A percentile compares a stretch with the other conserved stretches of the same genome.
These are phyloP conservation scores for Cystoisospora suis DNA, from an alignment of 169 alveolate genomes.

Conservation along the genomic window DNA sequence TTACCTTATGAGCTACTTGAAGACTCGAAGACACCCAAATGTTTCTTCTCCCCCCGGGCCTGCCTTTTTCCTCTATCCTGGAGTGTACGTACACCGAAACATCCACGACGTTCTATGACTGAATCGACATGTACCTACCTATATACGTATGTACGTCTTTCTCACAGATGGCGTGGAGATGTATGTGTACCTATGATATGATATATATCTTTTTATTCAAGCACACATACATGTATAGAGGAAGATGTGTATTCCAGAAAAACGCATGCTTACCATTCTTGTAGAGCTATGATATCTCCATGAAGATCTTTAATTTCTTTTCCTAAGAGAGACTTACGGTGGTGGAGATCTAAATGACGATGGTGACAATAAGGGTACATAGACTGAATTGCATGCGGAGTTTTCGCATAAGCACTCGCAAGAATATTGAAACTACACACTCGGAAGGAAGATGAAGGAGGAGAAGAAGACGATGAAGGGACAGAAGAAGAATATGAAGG, in stretches of 20 bases:
- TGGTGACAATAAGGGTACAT: not conserved
- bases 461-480: not conserved
- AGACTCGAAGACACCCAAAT: not conserved
- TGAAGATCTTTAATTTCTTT: not conserved
- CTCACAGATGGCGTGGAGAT: not conserved
- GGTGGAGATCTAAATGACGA: not conserved
- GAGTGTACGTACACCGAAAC: too few relatives aligned
- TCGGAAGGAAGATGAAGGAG: not conserved
- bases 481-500: not conserved
- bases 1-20: not conserved
- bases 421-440: constrained; percentile 10
- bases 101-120: too few relatives aligned
- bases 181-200: not conserved
- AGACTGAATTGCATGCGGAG: constrained; percentile 29
- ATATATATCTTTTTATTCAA: not conserved
- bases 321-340: not conserved
- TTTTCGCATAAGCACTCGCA: constrained; percentile 12
- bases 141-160: not conserved
- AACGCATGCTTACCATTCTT: constrained; percentile 11
- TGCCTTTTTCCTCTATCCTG: too few relatives aligned
- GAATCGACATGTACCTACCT: not conserved
- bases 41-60: too few relatives aligned
- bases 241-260: too few relatives aligned
- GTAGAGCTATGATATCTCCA: constrained; percentile 20
- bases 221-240: too few relatives aligned